phyloP scores from a whole-genome alignment of 495 filamentous ascomycete species.

The Bacidia gigantensis region DNA sequence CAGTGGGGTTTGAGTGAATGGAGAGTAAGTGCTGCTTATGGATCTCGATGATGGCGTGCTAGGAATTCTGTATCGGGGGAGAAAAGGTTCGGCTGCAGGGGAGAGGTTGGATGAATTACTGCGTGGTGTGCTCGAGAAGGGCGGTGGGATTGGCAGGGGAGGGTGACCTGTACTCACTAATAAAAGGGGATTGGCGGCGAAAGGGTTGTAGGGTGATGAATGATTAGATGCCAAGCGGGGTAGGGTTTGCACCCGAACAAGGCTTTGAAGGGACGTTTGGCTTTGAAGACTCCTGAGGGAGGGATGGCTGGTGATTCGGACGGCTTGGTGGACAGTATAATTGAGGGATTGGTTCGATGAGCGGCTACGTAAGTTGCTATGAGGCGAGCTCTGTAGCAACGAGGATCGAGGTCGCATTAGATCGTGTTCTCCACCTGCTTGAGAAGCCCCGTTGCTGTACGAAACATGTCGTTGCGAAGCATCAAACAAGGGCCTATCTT shows the following conservation, averaged over 20 bases:
- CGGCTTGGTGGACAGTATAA: background rate
- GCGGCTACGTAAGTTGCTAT: background rate
- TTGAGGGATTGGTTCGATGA: background rate
- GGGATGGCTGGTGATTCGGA: conserved; percentile 3
- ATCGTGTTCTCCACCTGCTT: background rate
- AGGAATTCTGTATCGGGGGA: background rate
- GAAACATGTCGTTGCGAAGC: no score
- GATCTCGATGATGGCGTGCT: conserved; percentile 5
- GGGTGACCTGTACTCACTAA: conserved; percentile 4
- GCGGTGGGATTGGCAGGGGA: conserved; percentile 24
- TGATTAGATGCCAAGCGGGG: conserved; percentile 2
- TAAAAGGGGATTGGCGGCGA: conserved; percentile 5
- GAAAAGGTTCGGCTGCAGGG: background rate
- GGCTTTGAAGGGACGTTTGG: no score
- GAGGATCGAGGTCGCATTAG: background rate
- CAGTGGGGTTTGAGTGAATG: conserved; percentile 6
- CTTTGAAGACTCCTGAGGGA: conserved; percentile 8
- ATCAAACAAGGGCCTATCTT: background rate
- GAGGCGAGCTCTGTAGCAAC: background rate
- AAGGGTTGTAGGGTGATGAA: conserved; percentile 4
- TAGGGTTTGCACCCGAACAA: no score
- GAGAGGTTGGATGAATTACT: conserved; percentile 14
- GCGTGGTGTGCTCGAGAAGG: conserved; percentile 25
- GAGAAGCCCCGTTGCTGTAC: no score
- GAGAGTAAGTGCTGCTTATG: background rate